phyloP scores from a whole-genome alignment of 495 filamentous ascomycete genomes.

The Thermochaetoides thermophila region DNA sequence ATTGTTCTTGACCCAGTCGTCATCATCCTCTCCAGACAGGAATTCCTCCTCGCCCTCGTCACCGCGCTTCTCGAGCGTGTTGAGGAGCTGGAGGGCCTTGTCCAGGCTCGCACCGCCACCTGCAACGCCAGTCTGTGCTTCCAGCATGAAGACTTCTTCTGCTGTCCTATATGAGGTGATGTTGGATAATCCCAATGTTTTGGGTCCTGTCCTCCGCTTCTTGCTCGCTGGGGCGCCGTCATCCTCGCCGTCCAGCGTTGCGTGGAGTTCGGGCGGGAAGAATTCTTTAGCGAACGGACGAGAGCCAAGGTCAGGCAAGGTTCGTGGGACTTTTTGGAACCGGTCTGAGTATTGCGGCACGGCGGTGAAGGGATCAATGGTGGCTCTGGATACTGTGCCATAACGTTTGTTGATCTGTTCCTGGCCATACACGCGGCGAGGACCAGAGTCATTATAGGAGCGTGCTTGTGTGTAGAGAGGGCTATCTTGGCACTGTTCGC shows the following conservation, averaged over 20 bases:
- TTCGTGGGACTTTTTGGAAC: conserved; percentile 28
- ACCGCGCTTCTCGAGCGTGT: conserved; percentile 21
- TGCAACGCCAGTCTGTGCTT: neutral
- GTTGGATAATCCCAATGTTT: conserved; percentile 18
- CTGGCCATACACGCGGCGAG: conserved; percentile 26
- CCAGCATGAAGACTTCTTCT: conserved; percentile 18
- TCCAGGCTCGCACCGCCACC: conserved; percentile 11
- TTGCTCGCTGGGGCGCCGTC: conserved; percentile 8
- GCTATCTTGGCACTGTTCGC: conserved; percentile 30
- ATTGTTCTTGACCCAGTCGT: conserved; percentile 25
- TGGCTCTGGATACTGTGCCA: conserved; percentile 29
- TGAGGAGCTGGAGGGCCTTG: conserved; percentile 22
- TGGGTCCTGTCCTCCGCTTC: conserved; percentile 15
- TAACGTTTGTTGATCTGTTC: conserved; percentile 36
- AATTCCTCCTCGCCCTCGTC: conserved; percentile 26
- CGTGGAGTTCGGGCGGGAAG: conserved; percentile 38
- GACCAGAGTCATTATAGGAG: conserved; percentile 10
- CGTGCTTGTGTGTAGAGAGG: conserved; percentile 35
- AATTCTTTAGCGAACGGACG: conserved; percentile 31
- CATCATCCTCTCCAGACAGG: conserved; percentile 27
- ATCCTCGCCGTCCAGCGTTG: conserved; percentile 32
- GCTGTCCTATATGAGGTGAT: conserved; percentile 19
- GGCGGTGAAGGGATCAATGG: conserved; percentile 34
- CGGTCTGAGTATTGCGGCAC: conserved; percentile 36
- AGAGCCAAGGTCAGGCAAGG: conserved; percentile 31